Percentiles rank a stretch among this genome's conserved stretches.
phyloP scores from a whole-genome alignment of 257 asterid species.

The Jasminum sambac region DNA sequence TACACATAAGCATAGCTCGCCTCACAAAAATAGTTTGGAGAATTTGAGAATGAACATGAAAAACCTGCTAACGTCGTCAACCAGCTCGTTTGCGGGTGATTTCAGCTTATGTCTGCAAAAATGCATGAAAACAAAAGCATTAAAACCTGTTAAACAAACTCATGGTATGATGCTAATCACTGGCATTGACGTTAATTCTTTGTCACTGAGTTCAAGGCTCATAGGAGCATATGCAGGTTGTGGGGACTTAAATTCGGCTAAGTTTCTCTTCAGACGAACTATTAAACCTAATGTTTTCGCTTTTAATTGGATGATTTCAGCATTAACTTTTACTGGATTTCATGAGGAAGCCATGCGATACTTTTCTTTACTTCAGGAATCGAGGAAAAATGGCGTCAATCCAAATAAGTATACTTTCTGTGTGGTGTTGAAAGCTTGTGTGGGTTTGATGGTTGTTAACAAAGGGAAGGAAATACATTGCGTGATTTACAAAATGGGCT shows the following conservation, averaged over 20 bases:
- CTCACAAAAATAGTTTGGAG: slow-evolving; percentile 11
- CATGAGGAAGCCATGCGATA: slow-evolving; percentile 47
- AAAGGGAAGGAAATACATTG: slow-evolving; percentile 61
- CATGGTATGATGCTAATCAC: slow-evolving; percentile 52
- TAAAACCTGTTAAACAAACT: slow-evolving; percentile 56
- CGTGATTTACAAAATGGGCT: slow-evolving; percentile 40
- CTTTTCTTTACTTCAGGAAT: slow-evolving; percentile 42
- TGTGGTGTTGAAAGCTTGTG: slow-evolving; percentile 48
- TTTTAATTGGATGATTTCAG: slow-evolving; percentile 61
- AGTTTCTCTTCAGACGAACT: slow-evolving; percentile 39
- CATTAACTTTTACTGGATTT: slow-evolving; percentile 38
- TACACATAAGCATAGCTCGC: background rate
- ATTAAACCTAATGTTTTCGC: slow-evolving; percentile 51
- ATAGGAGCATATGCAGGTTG: slow-evolving; percentile 60
- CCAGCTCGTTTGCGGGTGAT: slow-evolving; percentile 19
- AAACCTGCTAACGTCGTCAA: slow-evolving; percentile 26
- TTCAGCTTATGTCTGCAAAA: slow-evolving; percentile 41
- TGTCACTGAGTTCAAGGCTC: slow-evolving; percentile 55
- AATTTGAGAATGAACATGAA: slow-evolving; percentile 24
- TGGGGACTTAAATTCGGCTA: slow-evolving; percentile 51
- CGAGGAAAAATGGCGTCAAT: slow-evolving; percentile 20
- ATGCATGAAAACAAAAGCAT: slow-evolving; percentile 48
- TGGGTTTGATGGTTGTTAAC: slow-evolving; percentile 43
- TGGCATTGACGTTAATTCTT: slow-evolving; percentile 27
- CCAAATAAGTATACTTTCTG: slow-evolving; percentile 49